Evolutionary conservation across 2,329 filamentous ascomycete genomes (phyloP), one percentile per base, ranked within the genome.

Genomic region (Colletotrichum lupini): DNA sequence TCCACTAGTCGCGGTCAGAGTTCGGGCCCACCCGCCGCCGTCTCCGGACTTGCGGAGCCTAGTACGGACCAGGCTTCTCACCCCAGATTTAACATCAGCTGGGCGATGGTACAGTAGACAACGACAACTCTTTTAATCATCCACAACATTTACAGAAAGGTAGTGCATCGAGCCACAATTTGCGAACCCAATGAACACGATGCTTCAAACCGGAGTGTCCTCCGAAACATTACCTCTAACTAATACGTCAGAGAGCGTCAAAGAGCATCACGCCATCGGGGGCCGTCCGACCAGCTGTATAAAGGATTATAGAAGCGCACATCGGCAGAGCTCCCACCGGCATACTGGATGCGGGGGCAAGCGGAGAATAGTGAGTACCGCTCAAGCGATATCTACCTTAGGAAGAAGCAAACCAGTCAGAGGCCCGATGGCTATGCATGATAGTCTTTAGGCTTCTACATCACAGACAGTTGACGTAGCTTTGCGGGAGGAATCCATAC

Each of bases 261-360:
- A 22, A 49, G 6, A 49, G 19, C 19, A 49, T n/a, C 42, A 49
- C 16, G 42, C 42, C 6, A n/a, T n/a, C 42, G 42, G 42, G 42
- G 16, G 26, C 7, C 46, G 5, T 24, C 8, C 37, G 9, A 19
- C 86, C 81, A 67, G 42, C 35, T 37, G 52, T 11, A 16, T 30
- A n/a, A 3, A 14, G 42, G 19, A 5, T 19, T 7, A 49, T 49
- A 49, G 0, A 22, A 49, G 1, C 3, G 19, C 8, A 3, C 12
- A 3, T 22, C 7, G 37, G 24, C n/a, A 52, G 49, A n/a, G 16
- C n/a, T 24, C n/a, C 35, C 26, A 26, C 14, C 37, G 62, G 42
- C 22, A 32, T 59, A 53, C 53, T 22, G 32, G 19, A 37, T 66
- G 61, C 42, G 61, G 67, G 32, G 67, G n/a, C 16, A 30, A 52